Conservation (phyloP, 2,329 filamentous ascomycete species). For the Neofusicoccum sp. region DNA sequence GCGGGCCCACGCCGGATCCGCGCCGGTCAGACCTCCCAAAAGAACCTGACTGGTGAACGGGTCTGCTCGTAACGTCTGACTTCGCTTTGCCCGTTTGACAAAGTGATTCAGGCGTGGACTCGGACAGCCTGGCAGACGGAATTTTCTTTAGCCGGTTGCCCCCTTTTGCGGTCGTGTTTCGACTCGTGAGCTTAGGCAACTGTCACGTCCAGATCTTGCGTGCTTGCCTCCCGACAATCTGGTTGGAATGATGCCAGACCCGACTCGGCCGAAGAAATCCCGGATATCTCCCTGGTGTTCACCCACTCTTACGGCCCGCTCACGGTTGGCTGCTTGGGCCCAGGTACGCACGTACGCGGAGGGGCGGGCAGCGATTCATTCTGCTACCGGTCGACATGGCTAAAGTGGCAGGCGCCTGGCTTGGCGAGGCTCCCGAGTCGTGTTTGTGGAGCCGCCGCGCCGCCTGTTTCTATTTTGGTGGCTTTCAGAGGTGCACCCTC, state of each 20-base stretch:
- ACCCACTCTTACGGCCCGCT: neutral
- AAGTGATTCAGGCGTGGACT: too few species aligned
- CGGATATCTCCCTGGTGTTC: neutral
- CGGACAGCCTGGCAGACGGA: too few species aligned
- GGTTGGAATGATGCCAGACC: too few species aligned
- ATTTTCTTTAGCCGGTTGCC: too few species aligned
- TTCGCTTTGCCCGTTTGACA: too few species aligned
- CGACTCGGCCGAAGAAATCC: neutral
- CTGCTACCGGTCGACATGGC: neutral
- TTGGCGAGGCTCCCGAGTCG: neutral
- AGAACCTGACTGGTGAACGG: neutral
- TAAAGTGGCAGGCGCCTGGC: neutral
- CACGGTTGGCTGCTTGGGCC: neutral
- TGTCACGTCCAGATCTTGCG: too few species aligned
- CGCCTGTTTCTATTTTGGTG: too few species aligned
- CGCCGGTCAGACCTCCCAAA: neutral
- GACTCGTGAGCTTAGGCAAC: too few species aligned
- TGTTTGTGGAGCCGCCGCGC: neutral
- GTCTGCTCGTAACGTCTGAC: too few species aligned
- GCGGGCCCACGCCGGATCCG: neutral
- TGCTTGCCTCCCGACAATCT: too few species aligned
- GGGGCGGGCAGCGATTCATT: neutral
- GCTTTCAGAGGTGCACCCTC: neutral
- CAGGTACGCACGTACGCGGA: neutral
- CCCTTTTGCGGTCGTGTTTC: too few species aligned